A percentile compares a stretch with the other conserved stretches of the same genome.
Evolutionary conservation across 2,329 filamentous ascomycete genomes (phyloP).

Genomic region (Fusarium sp.): DNA sequence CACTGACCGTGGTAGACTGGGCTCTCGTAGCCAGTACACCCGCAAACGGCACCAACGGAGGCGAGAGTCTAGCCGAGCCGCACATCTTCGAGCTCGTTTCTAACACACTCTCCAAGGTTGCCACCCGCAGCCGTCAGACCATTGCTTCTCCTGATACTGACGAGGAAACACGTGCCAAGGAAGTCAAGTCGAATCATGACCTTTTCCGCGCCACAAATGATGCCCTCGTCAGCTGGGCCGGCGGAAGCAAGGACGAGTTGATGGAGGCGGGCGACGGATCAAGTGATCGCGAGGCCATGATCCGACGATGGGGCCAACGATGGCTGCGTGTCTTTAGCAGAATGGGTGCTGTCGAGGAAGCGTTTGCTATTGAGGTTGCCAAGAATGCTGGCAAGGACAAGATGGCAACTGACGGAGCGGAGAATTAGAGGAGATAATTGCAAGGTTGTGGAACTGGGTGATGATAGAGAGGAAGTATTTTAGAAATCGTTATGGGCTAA

Average conservation of each 20-base stretch:
- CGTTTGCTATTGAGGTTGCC: slow-evolving; percentile 59
- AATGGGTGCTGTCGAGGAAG: slow-evolving; percentile 86
- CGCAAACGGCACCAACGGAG: slow-evolving; percentile 62
- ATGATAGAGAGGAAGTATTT: slow-evolving; percentile 10
- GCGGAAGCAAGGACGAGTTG: slow-evolving; percentile 78
- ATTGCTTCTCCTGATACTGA: slow-evolving; percentile 70
- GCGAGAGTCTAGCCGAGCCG: slow-evolving; percentile 75
- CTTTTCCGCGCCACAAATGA: slow-evolving; percentile 87
- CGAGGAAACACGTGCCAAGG: slow-evolving; percentile 74
- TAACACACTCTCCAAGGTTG: slow-evolving; percentile 90
- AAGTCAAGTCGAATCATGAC: slow-evolving; percentile 79
- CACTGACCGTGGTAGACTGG: slow-evolving; percentile 89
- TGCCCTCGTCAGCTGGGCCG: slow-evolving; percentile 76
- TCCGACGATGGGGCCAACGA: slow-evolving; percentile 83
- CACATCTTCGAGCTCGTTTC: slow-evolving; percentile 92
- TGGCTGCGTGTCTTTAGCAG: slow-evolving; percentile 90
- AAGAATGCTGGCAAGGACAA: slow-evolving; percentile 41
- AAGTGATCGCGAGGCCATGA: slow-evolving; percentile 70
- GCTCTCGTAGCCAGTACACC: slow-evolving; percentile 73
- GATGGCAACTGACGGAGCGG: slow-evolving; percentile 35
- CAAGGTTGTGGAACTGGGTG: slow-evolving; percentile 22
- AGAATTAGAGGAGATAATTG: slow-evolving; percentile 35
- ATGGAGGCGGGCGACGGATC: slow-evolving; percentile 75
- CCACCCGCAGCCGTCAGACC: slow-evolving; percentile 85
- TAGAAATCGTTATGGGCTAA: slow-evolving; percentile 21